These are phyloP conservation scores for Alternaria longipes DNA, from an alignment of 2,329 filamentous ascomycete species.

Conservation along the genomic window DNA sequence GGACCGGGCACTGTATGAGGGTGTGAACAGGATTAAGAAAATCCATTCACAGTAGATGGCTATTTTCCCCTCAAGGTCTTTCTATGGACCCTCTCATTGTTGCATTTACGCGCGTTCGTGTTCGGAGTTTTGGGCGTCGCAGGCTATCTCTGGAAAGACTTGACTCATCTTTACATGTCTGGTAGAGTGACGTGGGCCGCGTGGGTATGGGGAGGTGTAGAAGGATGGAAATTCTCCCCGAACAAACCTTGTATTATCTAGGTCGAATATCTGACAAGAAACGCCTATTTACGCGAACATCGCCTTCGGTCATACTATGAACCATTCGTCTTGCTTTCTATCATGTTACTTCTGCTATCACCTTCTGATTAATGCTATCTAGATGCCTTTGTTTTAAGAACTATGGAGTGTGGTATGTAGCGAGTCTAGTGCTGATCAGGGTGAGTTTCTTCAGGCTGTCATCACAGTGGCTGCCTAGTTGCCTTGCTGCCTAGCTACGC, in stretches of 20 bases:
- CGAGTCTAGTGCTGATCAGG: too few relatives aligned
- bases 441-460: neutral
- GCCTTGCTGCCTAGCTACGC: conserved; percentile 15
- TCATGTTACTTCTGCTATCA: neutral
- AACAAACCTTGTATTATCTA: conserved; percentile 11
- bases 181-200: neutral
- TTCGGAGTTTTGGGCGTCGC: conserved; percentile 15
- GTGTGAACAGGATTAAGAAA: conserved; percentile 85
- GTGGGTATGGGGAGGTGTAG: neutral
- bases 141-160: neutral
- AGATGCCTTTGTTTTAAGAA: neutral
- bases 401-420: too few relatives aligned
- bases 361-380: neutral
- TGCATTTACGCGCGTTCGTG: conserved; percentile 12
- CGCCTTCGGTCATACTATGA: neutral
- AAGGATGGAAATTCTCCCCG: neutral
- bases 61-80: neutral
- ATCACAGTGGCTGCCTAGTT: neutral
- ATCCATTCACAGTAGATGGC: conserved; percentile 67
- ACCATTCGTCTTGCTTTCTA: neutral
- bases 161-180: neutral
- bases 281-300: neutral
- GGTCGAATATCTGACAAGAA: neutral
- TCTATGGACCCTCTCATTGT: neutral
- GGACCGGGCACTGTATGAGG: conserved; percentile 91